Conservation (phyloP, 306 rosid species). For the Sindora glabra region DNA sequence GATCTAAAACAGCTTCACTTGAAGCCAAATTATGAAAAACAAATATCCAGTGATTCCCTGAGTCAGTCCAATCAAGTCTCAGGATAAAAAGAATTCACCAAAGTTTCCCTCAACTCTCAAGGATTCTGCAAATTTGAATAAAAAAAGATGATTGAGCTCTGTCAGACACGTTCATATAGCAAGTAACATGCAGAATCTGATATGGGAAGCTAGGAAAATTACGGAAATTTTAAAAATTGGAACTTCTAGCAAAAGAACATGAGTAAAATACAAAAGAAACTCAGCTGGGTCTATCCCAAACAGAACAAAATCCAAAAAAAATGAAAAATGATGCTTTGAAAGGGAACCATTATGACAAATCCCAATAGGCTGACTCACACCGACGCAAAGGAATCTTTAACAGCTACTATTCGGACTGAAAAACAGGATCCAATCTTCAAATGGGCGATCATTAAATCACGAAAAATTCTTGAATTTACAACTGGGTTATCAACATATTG, state of each 20-base stretch:
- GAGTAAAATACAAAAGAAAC: not conserved
- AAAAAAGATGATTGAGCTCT: not conserved
- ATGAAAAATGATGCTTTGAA: not conserved
- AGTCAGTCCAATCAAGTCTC: slow-evolving; percentile 27
- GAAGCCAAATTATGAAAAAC: slow-evolving; percentile 8
- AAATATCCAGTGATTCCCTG: not conserved
- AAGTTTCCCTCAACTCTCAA: not conserved
- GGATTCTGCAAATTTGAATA: slow-evolving; percentile 25
- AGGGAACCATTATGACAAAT: slow-evolving; percentile 13
- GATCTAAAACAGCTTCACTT: slow-evolving; percentile 14
- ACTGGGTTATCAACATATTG: slow-evolving; percentile 18
- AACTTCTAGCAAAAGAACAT: not conserved
- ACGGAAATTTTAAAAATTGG: not conserved
- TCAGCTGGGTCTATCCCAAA: not conserved
- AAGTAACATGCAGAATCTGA: slow-evolving; percentile 6
- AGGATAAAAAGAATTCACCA: slow-evolving; percentile 14
- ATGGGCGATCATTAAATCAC: slow-evolving; percentile 23
- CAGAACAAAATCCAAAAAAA: not conserved
- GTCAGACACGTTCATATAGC: not conserved
- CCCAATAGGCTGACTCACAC: slow-evolving; percentile 17
- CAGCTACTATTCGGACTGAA: not conserved
- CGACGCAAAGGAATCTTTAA: slow-evolving; percentile 12
- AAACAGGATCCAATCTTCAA: slow-evolving; percentile 20
- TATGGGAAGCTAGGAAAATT: not conserved
- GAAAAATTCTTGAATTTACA: slow-evolving; percentile 14